phyloP scores from a whole-genome alignment of 805 yeast genomes.

The Zygosaccharomyces bailii region DNA sequence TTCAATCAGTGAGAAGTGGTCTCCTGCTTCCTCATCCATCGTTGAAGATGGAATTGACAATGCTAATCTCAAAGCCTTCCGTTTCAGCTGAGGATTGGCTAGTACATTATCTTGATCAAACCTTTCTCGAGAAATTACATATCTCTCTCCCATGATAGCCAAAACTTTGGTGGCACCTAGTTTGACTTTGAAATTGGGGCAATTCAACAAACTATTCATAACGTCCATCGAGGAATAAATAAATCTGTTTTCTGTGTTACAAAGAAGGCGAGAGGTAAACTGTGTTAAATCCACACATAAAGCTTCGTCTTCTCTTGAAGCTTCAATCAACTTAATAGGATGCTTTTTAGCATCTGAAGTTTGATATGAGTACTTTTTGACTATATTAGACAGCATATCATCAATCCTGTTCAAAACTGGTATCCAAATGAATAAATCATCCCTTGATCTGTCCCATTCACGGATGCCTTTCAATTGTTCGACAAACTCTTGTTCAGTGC shows the following conservation, averaged over 20 bases:
- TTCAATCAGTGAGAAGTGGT: constrained; percentile 46
- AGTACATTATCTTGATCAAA: constrained; percentile 26
- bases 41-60: constrained; percentile 50
- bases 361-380: constrained; percentile 46
- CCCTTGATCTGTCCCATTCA: constrained; percentile 60
- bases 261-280: constrained; percentile 61
- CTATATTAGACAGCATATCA: constrained; percentile 51
- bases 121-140: constrained; percentile 39
- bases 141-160: constrained; percentile 58
- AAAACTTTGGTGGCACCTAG: constrained; percentile 59
- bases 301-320: constrained; percentile 45
- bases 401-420: constrained; percentile 75
- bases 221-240: constrained; percentile 66
- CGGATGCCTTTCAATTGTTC: constrained; percentile 37
- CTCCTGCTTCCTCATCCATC: constrained; percentile 36
- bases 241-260: constrained; percentile 63
- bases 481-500: constrained; percentile 42
- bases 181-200: constrained; percentile 58
- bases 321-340: constrained; percentile 44
- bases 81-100: constrained; percentile 37
- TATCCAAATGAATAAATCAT: constrained; percentile 74
- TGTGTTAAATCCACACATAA: constrained; percentile 51
- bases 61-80: constrained; percentile 51
- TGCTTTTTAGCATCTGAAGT: constrained; percentile 41
- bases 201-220: constrained; percentile 53